Evolutionary conservation across 805 yeast genomes (phyloP).

Genomic region (Starmera caribaea): DNA sequence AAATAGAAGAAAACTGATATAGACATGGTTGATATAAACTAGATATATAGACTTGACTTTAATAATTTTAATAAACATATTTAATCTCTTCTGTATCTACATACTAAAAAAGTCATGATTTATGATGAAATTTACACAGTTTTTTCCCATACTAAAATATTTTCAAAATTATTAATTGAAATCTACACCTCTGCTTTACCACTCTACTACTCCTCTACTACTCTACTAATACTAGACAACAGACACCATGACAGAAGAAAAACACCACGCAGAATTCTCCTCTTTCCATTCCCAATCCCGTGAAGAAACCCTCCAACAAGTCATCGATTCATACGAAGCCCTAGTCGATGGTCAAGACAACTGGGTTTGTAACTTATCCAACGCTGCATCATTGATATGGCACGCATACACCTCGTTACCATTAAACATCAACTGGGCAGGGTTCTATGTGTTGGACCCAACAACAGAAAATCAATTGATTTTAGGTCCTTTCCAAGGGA

Average conservation of each 20-base stretch:
- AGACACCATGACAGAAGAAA: slow-evolving; percentile 6
- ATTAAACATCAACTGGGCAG: slow-evolving; percentile 78
- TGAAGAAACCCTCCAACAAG: slow-evolving; percentile 45
- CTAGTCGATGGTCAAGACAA: slow-evolving; percentile 52
- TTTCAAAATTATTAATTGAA: too few relatives aligned
- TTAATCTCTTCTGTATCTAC: too few relatives aligned
- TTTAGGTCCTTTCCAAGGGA: slow-evolving; percentile 93
- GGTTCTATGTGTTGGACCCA: slow-evolving; percentile 56
- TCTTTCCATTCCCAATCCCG: slow-evolving; percentile 34
- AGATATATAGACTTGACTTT: too few relatives aligned
- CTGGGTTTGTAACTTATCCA: slow-evolving; percentile 88
- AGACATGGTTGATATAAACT: too few relatives aligned
- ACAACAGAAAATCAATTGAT: slow-evolving; percentile 36
- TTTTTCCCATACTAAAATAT: too few relatives aligned
- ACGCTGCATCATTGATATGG: slow-evolving; percentile 83
- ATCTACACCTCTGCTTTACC: too few relatives aligned
- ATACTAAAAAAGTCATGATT: too few relatives aligned
- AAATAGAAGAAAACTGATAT: too few relatives aligned
- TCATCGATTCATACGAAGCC: slow-evolving; percentile 56
- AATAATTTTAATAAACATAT: too few relatives aligned
- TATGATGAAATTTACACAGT: too few relatives aligned
- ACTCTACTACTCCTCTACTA: too few relatives aligned
- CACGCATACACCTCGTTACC: slow-evolving; percentile 64
- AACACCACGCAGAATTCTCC: slow-evolving; percentile 70
- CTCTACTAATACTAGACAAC: too few relatives aligned